These are phyloP conservation scores for Starmerella etchellsii DNA, from an alignment of 805 yeast genomes.

Conservation along the genomic window DNA sequence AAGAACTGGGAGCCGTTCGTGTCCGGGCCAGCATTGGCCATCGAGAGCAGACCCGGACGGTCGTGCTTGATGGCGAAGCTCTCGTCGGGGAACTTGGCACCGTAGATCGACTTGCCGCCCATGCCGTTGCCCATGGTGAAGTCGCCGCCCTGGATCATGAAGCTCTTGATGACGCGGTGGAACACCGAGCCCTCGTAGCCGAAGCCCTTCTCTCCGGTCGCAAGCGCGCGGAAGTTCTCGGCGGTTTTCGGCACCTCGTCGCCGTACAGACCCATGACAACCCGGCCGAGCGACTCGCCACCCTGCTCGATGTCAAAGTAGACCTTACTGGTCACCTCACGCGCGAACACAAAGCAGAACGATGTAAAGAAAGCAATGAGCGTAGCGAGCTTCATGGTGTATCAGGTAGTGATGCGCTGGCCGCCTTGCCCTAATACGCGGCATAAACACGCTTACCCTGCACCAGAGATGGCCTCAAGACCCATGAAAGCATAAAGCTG, in stretches of 20 bases:
- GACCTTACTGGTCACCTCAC: slow-evolving; percentile 62
- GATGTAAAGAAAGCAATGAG: slow-evolving; percentile 9
- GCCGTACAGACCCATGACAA: slow-evolving; percentile 80
- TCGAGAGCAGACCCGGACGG: slow-evolving; percentile 55
- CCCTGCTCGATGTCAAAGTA: slow-evolving; percentile 79
- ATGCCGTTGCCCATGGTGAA: slow-evolving; percentile 48
- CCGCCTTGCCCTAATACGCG: neutral
- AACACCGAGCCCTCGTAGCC: slow-evolving; percentile 53
- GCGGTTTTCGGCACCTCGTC: slow-evolving; percentile 76
- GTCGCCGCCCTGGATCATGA: slow-evolving; percentile 85
- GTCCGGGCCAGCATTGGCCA: slow-evolving; percentile 64
- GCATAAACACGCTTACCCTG: too few species aligned
- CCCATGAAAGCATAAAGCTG: too few species aligned
- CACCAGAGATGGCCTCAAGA: too few species aligned
- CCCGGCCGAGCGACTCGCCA: slow-evolving; percentile 61
- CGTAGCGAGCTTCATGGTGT: slow-evolving; percentile 10
- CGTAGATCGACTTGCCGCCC: slow-evolving; percentile 74
- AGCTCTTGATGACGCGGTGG: slow-evolving; percentile 60
- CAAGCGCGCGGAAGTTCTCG: slow-evolving; percentile 72
- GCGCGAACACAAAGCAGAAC: slow-evolving; percentile 17
- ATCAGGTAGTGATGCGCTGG: neutral
- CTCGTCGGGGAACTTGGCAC: slow-evolving; percentile 64
- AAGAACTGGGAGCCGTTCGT: slow-evolving; percentile 87
- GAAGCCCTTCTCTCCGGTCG: slow-evolving; percentile 59
- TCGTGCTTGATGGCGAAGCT: slow-evolving; percentile 45